A percentile compares a stretch with the other conserved stretches of the same genome.
Conservation (phyloP, 208 protist species). For the Strigomonas culicis region DNA sequence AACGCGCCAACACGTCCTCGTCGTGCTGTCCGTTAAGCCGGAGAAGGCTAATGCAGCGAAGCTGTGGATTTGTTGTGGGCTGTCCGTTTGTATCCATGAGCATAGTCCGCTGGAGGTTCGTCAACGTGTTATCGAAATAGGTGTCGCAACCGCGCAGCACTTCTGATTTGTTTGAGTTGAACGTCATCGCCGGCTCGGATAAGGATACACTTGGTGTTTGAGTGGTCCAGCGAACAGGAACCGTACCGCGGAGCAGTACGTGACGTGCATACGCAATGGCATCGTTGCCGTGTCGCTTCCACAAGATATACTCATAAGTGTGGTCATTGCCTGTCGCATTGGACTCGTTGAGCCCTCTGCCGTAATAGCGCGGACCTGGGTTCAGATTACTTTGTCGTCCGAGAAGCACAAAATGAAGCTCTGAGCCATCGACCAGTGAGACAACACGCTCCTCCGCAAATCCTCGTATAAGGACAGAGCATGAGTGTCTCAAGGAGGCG, state of each 20-base stretch:
- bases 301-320: conserved; percentile 84
- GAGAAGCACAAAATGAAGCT: conserved; percentile 62
- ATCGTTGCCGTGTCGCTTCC: conserved; percentile 37
- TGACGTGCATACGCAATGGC: conserved; percentile 61
- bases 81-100: conserved; percentile 39
- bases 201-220: conserved; percentile 53
- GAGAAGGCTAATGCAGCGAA: conserved; percentile 85
- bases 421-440: conserved; percentile 28
- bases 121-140: conserved; percentile 70
- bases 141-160: conserved; percentile 45
- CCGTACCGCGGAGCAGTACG: conserved; percentile 73
- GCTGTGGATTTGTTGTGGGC: conserved; percentile 22
- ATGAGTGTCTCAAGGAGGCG: conserved; percentile 33
- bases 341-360: conserved; percentile 69
- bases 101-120: conserved; percentile 47
- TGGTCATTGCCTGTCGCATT: conserved; percentile 86
- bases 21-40: conserved; percentile 56
- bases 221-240: conserved; percentile 84
- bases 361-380: conserved; percentile 77
- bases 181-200: conserved; percentile 77
- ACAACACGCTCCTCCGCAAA: conserved; percentile 56
- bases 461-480: conserved; percentile 68
- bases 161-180: conserved; percentile 61
- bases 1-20: conserved; percentile 57
- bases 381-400: conserved; percentile 79